Percentiles rank a stretch among this genome's conserved stretches.
Evolutionary conservation across 768 basidiomycete genomes (phyloP).

Genomic region (Termitomyces sp.): DNA sequence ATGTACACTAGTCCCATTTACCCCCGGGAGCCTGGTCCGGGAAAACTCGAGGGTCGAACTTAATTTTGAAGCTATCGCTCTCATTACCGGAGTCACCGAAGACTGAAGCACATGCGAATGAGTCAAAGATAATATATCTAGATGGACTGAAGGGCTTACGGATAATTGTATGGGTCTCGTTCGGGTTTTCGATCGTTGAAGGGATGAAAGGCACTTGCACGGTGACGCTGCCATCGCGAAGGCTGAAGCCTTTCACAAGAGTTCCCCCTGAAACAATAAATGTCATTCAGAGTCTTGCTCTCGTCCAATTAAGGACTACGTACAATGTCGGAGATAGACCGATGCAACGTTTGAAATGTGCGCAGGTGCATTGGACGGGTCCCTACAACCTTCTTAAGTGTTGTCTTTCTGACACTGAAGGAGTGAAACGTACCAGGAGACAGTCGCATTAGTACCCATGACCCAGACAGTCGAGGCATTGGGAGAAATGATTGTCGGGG

Average conservation of each 20-base stretch:
- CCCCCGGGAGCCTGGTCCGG: neutral
- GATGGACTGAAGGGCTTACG: constrained; percentile 23
- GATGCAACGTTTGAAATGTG: constrained; percentile 36
- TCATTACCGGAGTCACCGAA: constrained; percentile 45
- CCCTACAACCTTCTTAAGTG: constrained; percentile 22
- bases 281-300: neutral
- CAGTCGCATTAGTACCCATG: constrained; percentile 19
- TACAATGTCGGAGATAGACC: constrained; percentile 26
- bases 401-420: neutral
- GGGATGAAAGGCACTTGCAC: constrained; percentile 32
- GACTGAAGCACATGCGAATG: constrained; percentile 21
- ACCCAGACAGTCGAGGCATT: constrained; percentile 22
- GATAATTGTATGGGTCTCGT: constrained; percentile 29
- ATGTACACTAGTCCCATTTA: neutral
- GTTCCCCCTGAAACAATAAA: constrained; percentile 18
- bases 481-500: constrained; percentile 23
- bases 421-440: constrained; percentile 21
- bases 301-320: constrained; percentile 3
- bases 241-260: constrained; percentile 29
- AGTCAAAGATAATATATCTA: neutral
- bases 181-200: constrained; percentile 13
- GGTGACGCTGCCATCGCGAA: constrained; percentile 26
- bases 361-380: constrained; percentile 29
- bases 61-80: constrained; percentile 32
- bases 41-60: neutral